Percentiles rank a stretch among this genome's conserved stretches.
phyloP scores from a whole-genome alignment of 2,329 filamentous ascomycete species.

The Lasiodiplodia theobromae region DNA sequence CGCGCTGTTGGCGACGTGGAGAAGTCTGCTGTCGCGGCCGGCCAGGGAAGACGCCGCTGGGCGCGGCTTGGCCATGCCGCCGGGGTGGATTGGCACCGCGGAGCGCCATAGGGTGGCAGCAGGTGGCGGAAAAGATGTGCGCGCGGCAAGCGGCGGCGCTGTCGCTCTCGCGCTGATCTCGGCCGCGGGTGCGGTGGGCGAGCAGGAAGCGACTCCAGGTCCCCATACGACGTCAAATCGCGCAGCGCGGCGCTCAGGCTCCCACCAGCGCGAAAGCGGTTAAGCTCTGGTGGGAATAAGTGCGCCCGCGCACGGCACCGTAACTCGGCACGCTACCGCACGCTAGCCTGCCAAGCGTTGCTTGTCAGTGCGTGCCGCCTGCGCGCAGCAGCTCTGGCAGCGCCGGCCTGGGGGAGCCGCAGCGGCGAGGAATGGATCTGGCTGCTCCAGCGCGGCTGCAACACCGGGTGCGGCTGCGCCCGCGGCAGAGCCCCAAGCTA shows the following conservation, averaged over 20 bases:
- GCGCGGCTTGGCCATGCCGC: constrained; percentile 18
- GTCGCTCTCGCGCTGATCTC: constrained; percentile 27
- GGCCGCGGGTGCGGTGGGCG: constrained; percentile 17
- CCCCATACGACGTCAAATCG: constrained; percentile 28
- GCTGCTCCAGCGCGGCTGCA: constrained; percentile 6
- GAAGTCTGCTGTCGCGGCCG: not conserved
- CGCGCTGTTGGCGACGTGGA: constrained; percentile 14
- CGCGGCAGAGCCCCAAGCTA: constrained; percentile 20
- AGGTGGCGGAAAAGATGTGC: constrained; percentile 16
- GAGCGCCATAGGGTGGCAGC: not conserved
- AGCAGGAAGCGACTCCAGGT: constrained; percentile 16
- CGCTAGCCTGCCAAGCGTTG: constrained; percentile 20
- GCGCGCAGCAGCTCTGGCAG: not conserved
- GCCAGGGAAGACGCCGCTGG: constrained; percentile 6
- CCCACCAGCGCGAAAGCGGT: constrained; percentile 19
- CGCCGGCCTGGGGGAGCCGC: constrained; percentile 12
- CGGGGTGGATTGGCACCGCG: constrained; percentile 23
- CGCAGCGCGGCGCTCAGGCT: constrained; percentile 27
- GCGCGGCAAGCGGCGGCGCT: constrained; percentile 25
- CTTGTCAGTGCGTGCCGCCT: constrained; percentile 23
- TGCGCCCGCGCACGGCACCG: constrained; percentile 9
- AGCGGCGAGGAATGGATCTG: constrained; percentile 7
- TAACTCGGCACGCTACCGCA: constrained; percentile 15
- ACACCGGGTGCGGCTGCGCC: constrained; percentile 12
- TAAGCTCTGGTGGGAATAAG: constrained; percentile 22